phyloP scores from a whole-genome alignment of 1,284 basidiomycete species.

The Cutaneotrichosporon sp. region DNA sequence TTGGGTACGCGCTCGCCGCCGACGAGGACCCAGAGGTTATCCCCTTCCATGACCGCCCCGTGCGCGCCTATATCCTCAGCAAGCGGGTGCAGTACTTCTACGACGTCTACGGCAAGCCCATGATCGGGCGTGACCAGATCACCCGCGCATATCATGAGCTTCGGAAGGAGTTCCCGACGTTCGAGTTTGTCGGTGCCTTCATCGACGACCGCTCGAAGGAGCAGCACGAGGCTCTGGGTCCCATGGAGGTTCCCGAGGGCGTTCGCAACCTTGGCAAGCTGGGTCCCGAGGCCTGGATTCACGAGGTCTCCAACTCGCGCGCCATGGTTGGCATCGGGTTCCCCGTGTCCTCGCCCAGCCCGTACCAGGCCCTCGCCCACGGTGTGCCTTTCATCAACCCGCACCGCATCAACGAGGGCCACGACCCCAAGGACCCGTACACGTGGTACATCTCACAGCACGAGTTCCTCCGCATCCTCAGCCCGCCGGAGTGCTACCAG shows the following conservation, averaged over 20 bases:
- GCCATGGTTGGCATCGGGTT: conserved; percentile 30
- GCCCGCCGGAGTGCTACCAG: conserved; percentile 28
- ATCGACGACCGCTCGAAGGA: conserved; percentile 18
- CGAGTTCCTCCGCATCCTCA: conserved; percentile 9
- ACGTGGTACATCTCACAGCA: conserved; percentile 4
- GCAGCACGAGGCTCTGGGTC: conserved; percentile 6
- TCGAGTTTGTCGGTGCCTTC: conserved; percentile 31
- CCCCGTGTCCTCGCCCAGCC: conserved; percentile 26
- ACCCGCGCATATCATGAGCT: conserved; percentile 25
- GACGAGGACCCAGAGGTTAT: neutral
- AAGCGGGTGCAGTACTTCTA: conserved; percentile 32
- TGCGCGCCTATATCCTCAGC: conserved; percentile 29
- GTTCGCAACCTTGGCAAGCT: conserved; percentile 28
- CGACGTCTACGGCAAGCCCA: conserved; percentile 14
- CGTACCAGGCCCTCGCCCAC: conserved; percentile 19
- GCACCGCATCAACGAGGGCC: neutral
- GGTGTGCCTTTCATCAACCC: conserved; percentile 17
- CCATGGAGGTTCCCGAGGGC: conserved; percentile 19
- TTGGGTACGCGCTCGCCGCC: conserved; percentile 23
- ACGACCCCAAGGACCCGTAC: neutral
- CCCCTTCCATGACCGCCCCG: conserved; percentile 18
- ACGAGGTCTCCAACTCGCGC: conserved; percentile 18
- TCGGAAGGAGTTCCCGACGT: conserved; percentile 27
- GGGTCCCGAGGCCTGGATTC: conserved; percentile 15
- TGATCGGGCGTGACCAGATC: conserved; percentile 13